Evolutionary conservation across 2,329 filamentous ascomycete species (phyloP), one percentile per base, ranked within the genome.

Genomic region (Diatrype stigma): DNA sequence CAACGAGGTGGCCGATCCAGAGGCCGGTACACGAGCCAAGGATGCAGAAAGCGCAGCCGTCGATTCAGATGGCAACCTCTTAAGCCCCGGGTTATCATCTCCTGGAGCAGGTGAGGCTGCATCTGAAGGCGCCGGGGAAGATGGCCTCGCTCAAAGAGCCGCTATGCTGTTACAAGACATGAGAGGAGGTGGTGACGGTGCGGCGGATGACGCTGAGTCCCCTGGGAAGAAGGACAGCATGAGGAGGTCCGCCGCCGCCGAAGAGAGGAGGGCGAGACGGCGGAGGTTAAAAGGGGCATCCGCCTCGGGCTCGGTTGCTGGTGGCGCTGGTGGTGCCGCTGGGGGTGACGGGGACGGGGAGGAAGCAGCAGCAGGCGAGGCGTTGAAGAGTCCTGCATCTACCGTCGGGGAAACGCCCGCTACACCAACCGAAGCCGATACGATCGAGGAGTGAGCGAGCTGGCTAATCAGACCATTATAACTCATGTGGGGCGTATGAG

Each of bases 91-190:
- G 14, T 50, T 73, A 46, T 63, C 69, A 45, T 74, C 76, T 10
- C 73, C 75, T 2, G 67, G 70, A 30, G 71, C 74, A 17, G 70
- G 53, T 17, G 49, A 47, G 16, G 58, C 58, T 40, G 53, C 51
- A 32, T 72, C 62, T 28, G 54, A 57, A 11, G 59, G 50, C 47
- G 57, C 48, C n/a, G 72, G 73, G 47, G 78, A 80, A 52, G 78
- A 92, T 68, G 90, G 96, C 57, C 84, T 97, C 26, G 92, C 90
- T 3, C 87, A 92, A 60, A 83, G 91, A 48, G 92, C 93, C 2
- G 90, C 90, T 1, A 82, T 86, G 56, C 75, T 96, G 67, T 75
- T 97, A 28, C 89, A 96, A 64, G 90, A 90, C 44, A 86, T 96
- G 69, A 82, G 90, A 52, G 78, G 81, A 23, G 80, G 81, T 40